Evolutionary conservation across 306 rosid genomes (phyloP).

Genomic region (Chamaecrista fasciculata): DNA sequence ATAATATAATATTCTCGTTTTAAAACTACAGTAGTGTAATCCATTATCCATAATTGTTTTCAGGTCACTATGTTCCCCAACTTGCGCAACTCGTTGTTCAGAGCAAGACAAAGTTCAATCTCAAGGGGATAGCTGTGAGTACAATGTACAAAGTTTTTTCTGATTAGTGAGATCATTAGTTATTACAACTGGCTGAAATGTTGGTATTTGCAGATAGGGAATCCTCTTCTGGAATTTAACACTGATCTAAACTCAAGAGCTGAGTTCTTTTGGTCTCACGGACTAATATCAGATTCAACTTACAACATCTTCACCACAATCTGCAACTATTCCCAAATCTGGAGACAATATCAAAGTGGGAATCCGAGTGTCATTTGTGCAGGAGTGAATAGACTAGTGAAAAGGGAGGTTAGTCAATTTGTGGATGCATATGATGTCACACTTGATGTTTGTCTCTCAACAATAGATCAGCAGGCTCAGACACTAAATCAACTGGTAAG

Average conservation of each 20-base stretch:
- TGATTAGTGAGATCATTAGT: background rate
- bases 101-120: conserved; percentile 44
- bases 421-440: conserved; percentile 44
- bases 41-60: conserved; percentile 1
- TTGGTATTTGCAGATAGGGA: conserved; percentile 55
- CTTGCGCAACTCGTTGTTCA: conserved; percentile 62
- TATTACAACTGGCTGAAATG: background rate
- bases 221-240: conserved; percentile 64
- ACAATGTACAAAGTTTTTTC: background rate
- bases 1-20: background rate
- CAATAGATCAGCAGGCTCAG: conserved; percentile 41
- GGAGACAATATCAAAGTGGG: conserved; percentile 40
- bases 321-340: conserved; percentile 54
- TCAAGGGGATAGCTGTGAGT: conserved; percentile 77
- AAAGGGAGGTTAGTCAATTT: conserved; percentile 34
- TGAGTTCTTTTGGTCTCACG: conserved; percentile 65
- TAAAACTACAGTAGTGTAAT: background rate
- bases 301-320: conserved; percentile 35
- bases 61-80: conserved; percentile 83
- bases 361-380: conserved; percentile 32
- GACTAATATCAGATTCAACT: conserved; percentile 60
- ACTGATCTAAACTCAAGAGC: conserved; percentile 60
- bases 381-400: conserved; percentile 26
- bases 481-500: conserved; percentile 44
- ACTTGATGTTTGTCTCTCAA: conserved; percentile 50